A percentile compares a stretch with the other conserved stretches of the same genome.
These are phyloP conservation scores for Vicia faba DNA, from an alignment of 306 rosid genomes.

Conservation along the genomic window DNA sequence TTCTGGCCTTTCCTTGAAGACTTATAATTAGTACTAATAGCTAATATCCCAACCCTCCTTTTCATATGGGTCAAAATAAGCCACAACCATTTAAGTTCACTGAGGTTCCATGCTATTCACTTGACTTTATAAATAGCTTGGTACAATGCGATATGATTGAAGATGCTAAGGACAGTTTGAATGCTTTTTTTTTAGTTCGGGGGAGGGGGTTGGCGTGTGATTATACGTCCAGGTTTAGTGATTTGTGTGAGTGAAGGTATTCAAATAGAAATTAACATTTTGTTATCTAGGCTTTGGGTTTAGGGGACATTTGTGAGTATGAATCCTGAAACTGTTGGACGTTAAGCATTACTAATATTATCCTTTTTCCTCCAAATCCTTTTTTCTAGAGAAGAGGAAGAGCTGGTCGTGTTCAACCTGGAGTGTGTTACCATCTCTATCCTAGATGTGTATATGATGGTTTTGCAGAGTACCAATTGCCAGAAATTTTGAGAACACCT, in stretches of 20 bases:
- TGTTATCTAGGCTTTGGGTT: slow-evolving; percentile 15
- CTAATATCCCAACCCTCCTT: neutral
- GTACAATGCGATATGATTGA: neutral
- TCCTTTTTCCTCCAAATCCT: slow-evolving; percentile 24
- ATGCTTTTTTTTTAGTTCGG: neutral
- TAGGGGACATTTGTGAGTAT: neutral
- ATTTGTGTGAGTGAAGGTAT: neutral
- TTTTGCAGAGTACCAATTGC: slow-evolving; percentile 86
- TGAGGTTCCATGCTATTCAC: slow-evolving; percentile 5
- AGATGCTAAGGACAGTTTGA: slow-evolving; percentile 6
- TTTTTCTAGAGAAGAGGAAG: slow-evolving; percentile 92
- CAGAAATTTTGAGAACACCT: slow-evolving; percentile 98
- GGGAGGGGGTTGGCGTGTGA: neutral
- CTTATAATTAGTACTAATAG: neutral
- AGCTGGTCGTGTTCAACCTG: slow-evolving; percentile 98
- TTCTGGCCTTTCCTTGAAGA: slow-evolving; percentile 6
- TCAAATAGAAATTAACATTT: slow-evolving; percentile 16
- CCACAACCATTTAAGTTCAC: slow-evolving; percentile 4
- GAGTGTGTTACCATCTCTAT: slow-evolving; percentile 90
- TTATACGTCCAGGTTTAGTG: neutral
- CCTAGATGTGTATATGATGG: slow-evolving; percentile 86
- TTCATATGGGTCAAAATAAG: slow-evolving; percentile 15
- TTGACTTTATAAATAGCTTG: neutral
- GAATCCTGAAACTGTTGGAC: slow-evolving; percentile 25
- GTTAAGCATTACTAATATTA: slow-evolving; percentile 8